Conservation (phyloP, 495 filamentous ascomycete genomes). For the Trichoderma orchidacearum region DNA sequence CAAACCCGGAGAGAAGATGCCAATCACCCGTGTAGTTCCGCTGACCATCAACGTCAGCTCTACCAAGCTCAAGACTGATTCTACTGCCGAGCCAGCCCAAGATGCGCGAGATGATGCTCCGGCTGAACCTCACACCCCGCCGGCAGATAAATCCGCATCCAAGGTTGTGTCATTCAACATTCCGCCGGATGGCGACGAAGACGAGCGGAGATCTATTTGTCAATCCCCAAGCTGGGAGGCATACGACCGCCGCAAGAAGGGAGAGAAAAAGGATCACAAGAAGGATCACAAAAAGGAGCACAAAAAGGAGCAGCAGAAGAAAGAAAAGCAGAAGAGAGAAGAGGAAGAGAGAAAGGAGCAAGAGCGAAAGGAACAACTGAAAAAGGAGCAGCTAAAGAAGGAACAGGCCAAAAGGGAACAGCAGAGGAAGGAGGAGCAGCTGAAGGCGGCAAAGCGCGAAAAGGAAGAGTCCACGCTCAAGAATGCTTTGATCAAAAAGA, state of each 20-base stretch:
- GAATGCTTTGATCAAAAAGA: slow-evolving; percentile 9
- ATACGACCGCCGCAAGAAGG: slow-evolving; percentile 30
- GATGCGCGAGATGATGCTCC: background rate
- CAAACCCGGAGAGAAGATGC: background rate
- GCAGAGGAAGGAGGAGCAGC: background rate
- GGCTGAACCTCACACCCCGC: background rate
- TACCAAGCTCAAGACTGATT: background rate
- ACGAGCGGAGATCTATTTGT: slow-evolving; percentile 26
- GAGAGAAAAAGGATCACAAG: slow-evolving; percentile 23
- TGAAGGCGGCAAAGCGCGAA: background rate
- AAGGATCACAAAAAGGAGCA: background rate
- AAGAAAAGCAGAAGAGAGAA: background rate
- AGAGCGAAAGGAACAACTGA: background rate
- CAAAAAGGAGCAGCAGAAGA: background rate
- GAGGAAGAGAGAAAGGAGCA: background rate
- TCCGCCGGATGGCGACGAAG: slow-evolving; percentile 9
- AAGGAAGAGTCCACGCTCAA: background rate
- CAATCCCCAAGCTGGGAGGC: slow-evolving; percentile 43
- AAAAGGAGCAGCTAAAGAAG: background rate
- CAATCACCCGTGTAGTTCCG: background rate
- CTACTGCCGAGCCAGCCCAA: background rate
- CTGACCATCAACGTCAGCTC: background rate
- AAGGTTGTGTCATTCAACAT: background rate
- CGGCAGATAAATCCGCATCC: background rate
- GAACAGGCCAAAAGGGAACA: background rate